phyloP scores from a whole-genome alignment of 331 rosid genomes.

The Malus hybrid region DNA sequence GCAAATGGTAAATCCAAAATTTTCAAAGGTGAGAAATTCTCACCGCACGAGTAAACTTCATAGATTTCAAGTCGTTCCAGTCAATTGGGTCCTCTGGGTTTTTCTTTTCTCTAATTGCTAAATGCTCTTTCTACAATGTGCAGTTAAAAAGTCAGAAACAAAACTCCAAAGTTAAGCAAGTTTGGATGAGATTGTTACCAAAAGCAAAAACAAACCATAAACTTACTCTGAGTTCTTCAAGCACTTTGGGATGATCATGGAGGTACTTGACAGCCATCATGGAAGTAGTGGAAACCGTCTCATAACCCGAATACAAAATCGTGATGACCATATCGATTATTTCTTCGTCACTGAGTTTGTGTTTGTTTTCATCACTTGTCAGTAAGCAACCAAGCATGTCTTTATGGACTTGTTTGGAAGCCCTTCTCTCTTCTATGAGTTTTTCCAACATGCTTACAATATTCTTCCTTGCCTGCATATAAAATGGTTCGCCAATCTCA shows the following conservation, averaged over 20 bases:
- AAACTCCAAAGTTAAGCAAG: background rate
- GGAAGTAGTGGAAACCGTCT: constrained; percentile 94
- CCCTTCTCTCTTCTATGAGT: constrained; percentile 60
- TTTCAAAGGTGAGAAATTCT: constrained; percentile 1
- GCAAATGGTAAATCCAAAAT: background rate
- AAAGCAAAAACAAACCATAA: background rate
- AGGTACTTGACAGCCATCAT: constrained; percentile 99
- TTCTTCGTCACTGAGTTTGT: constrained; percentile 67
- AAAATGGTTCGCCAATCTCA: background rate
- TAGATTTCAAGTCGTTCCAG: constrained; percentile 58
- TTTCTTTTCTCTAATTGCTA: constrained; percentile 69
- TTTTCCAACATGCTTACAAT: constrained; percentile 47
- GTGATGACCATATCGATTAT: constrained; percentile 77
- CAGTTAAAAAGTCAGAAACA: constrained; percentile 9
- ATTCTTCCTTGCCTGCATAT: constrained; percentile 74
- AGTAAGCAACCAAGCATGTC: constrained; percentile 69
- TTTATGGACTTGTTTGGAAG: constrained; percentile 34
- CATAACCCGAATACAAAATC: constrained; percentile 85
- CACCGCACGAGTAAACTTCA: constrained; percentile 96
- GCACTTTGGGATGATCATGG: constrained; percentile 83
- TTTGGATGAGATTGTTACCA: too few relatives aligned
- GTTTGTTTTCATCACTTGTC: constrained; percentile 49
- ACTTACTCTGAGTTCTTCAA: constrained; percentile 85
- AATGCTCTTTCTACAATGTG: constrained; percentile 62
- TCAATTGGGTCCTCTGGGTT: constrained; percentile 60